Conservation (phyloP, 768 basidiomycete species). For the Calocera viscosa region DNA sequence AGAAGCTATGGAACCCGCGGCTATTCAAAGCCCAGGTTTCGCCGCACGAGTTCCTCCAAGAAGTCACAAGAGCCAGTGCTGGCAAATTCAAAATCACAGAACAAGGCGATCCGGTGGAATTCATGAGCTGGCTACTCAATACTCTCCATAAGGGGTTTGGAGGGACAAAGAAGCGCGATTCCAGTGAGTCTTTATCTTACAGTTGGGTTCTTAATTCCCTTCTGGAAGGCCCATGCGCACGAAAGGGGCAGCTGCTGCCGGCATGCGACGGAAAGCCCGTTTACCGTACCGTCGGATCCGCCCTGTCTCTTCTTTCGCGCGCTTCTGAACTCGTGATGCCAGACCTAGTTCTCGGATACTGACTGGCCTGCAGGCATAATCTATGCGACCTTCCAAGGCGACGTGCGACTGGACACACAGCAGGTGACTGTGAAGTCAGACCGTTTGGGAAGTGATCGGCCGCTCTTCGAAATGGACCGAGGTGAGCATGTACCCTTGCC, state of each 20-base stretch:
- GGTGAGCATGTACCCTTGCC: slow-evolving; percentile 38
- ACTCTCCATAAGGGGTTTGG: slow-evolving; percentile 84
- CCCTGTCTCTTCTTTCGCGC: background rate
- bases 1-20: slow-evolving; percentile 92
- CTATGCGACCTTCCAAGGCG: slow-evolving; percentile 88
- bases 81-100: slow-evolving; percentile 88
- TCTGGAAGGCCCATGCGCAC: background rate
- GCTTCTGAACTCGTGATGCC: background rate
- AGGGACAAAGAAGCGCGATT: slow-evolving; percentile 83
- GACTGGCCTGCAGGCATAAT: slow-evolving; percentile 53
- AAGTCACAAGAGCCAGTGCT: slow-evolving; percentile 76
- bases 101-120: slow-evolving; percentile 94
- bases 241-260: background rate
- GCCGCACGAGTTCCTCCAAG: slow-evolving; percentile 98
- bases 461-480: slow-evolving; percentile 87
- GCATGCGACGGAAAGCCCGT: background rate
- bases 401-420: slow-evolving; percentile 84
- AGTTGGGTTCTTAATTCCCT: slow-evolving; percentile 9
- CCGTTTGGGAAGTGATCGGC: slow-evolving; percentile 61
- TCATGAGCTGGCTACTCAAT: slow-evolving; percentile 90
- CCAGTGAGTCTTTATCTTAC: slow-evolving; percentile 46
- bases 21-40: slow-evolving; percentile 96
- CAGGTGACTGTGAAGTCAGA: slow-evolving; percentile 78
- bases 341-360: background rate
- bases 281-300: background rate